phyloP scores from a whole-genome alignment of 164 flowering plant species.

The Dillenia suffruticosa region DNA sequence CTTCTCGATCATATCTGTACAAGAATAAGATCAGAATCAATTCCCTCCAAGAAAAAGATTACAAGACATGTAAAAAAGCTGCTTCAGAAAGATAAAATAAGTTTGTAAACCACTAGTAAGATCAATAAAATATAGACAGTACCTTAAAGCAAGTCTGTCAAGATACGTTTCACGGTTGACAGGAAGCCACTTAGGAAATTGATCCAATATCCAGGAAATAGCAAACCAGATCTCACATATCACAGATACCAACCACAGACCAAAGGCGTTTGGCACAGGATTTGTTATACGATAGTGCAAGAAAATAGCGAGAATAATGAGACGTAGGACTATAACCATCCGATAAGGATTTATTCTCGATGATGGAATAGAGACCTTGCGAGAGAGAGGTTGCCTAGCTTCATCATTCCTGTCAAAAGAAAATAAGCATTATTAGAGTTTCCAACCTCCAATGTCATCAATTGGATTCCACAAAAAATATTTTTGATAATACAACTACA shows the following conservation, averaged over 20 bases:
- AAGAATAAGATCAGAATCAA: conserved; percentile 6
- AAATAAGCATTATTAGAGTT: neutral
- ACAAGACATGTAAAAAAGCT: neutral
- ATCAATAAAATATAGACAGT: neutral
- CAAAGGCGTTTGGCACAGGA: conserved; percentile 77
- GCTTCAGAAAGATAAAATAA: too few species aligned
- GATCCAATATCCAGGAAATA: conserved; percentile 91
- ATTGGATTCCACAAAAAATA: too few species aligned
- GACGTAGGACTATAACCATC: conserved; percentile 82
- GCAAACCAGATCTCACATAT: conserved; percentile 99
- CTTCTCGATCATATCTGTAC: conserved; percentile 84
- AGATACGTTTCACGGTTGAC: conserved; percentile 91
- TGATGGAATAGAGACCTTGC: conserved; percentile 87
- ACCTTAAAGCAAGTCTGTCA: conserved; percentile 85
- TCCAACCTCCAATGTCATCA: too few species aligned
- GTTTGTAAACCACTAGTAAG: too few species aligned
- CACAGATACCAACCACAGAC: conserved; percentile 84
- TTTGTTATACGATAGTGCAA: conserved; percentile 86
- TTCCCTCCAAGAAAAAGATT: neutral
- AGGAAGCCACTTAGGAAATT: conserved; percentile 94
- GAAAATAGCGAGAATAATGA: conserved; percentile 69
- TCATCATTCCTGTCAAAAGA: conserved; percentile 72
- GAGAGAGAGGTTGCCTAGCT: conserved; percentile 88
- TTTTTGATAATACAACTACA: too few species aligned
- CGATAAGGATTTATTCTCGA: conserved; percentile 87